Percentiles rank a stretch among this genome's conserved stretches.
These are phyloP conservation scores for Chrysosporium queenslandicum DNA, from an alignment of 2,329 filamentous ascomycete species.

Conservation along the genomic window DNA sequence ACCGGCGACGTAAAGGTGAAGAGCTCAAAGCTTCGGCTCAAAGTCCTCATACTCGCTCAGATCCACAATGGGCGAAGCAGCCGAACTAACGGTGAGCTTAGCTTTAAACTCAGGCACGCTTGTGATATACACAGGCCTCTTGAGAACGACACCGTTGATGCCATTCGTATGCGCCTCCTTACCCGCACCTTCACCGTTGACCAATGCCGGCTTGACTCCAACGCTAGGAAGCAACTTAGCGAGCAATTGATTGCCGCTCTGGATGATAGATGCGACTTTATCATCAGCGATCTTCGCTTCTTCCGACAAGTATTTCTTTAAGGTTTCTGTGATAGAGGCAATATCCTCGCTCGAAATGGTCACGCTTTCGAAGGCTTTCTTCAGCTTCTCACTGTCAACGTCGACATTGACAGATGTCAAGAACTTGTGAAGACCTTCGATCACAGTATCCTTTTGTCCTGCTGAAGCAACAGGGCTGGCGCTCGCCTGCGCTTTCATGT, in stretches of 20 bases:
- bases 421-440: slow-evolving; percentile 37
- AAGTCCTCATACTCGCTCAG: slow-evolving; percentile 77
- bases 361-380: slow-evolving; percentile 37
- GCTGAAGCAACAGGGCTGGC: slow-evolving; percentile 33
- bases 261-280: slow-evolving; percentile 41
- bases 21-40: slow-evolving; percentile 64
- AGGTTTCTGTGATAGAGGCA: slow-evolving; percentile 41
- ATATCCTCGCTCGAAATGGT: slow-evolving; percentile 40
- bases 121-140: slow-evolving; percentile 54
- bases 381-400: slow-evolving; percentile 35
- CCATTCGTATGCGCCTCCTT: slow-evolving; percentile 28
- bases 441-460: slow-evolving; percentile 29
- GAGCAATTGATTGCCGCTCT: slow-evolving; percentile 43
- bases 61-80: slow-evolving; percentile 62
- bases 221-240: slow-evolving; percentile 39
- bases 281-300: slow-evolving; percentile 42
- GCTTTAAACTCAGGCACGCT: slow-evolving; percentile 77
- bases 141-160: slow-evolving; percentile 21
- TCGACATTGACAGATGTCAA: slow-evolving; percentile 41
- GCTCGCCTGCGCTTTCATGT: slow-evolving; percentile 64
- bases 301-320: slow-evolving; percentile 44
- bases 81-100: slow-evolving; percentile 59
- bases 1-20: not conserved
- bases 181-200: slow-evolving; percentile 31
- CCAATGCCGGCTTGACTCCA: slow-evolving; percentile 34